Conservation (phyloP, 2,329 filamentous ascomycete genomes). For the Aureobasidium melanogenum region DNA sequence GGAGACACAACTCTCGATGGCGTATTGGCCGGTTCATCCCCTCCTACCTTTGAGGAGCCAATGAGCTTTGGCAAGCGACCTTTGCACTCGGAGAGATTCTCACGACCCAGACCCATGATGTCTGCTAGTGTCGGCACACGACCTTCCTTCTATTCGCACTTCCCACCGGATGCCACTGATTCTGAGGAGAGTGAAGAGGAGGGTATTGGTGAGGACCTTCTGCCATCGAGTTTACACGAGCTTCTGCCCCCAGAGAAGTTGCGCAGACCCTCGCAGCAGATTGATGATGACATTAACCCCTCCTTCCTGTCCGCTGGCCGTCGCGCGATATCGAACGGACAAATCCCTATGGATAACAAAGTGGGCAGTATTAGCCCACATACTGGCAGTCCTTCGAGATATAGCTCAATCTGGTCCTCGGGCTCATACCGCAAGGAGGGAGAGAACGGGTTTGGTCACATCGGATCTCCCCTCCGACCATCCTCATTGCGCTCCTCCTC, state of each 20-base stretch:
- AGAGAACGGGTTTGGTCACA: slow-evolving; percentile 44
- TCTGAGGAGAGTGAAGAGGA: slow-evolving; percentile 53
- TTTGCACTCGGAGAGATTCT: slow-evolving; percentile 57
- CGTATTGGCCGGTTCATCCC: slow-evolving; percentile 42
- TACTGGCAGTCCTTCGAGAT: slow-evolving; percentile 53
- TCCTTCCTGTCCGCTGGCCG: slow-evolving; percentile 25
- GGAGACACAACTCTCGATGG: slow-evolving; percentile 41
- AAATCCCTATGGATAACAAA: slow-evolving; percentile 31
- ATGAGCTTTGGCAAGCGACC: slow-evolving; percentile 57
- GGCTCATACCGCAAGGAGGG: slow-evolving; percentile 43
- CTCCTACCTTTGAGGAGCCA: slow-evolving; percentile 56
- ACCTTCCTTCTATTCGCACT: slow-evolving; percentile 19
- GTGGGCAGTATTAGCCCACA: slow-evolving; percentile 41
- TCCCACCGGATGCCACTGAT: slow-evolving; percentile 38
- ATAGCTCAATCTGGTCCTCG: slow-evolving; percentile 47
- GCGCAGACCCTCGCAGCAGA: slow-evolving; percentile 49
- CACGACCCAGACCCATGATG: slow-evolving; percentile 43
- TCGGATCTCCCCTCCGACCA: slow-evolving; percentile 54
- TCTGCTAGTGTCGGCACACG: slow-evolving; percentile 50
- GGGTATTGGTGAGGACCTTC: slow-evolving; percentile 84
- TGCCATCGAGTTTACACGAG: slow-evolving; percentile 62
- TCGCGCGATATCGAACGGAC: slow-evolving; percentile 35
- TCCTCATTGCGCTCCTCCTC: slow-evolving; percentile 38
- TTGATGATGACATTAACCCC: slow-evolving; percentile 38
- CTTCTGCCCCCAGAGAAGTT: slow-evolving; percentile 54